Base-by-base conservation (phyloP, 2,329 filamentous ascomycete genomes). In the Biscogniauxia marginata region DNA sequence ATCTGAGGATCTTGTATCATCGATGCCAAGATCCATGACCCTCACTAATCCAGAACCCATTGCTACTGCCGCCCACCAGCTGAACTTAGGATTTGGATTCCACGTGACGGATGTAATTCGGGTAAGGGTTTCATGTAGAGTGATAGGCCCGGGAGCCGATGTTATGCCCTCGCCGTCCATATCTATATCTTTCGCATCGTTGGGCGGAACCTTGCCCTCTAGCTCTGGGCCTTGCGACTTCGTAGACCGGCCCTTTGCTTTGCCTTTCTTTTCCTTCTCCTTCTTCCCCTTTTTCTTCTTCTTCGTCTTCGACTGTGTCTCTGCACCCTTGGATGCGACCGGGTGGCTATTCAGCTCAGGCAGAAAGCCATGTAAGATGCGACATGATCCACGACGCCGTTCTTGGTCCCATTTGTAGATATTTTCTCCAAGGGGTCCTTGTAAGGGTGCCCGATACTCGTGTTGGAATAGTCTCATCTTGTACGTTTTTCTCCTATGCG, bases 11-110 rank as follows among this genome's bases (percentile, higher is more conserved):
- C 50, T 19, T 56, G 52, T 30, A n/a, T 9, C 7, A 6, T 79
- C 73, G 9, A 84, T 71, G 0, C 85, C 84, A 20, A 90, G 69
- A 66, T 90, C 86, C 76, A 88, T 83, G 19, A 90, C 76, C 58
- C 84, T 80, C 46, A 90, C 76, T 57, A 91, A 69, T 0, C 88
- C 88, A 23, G 85, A 89, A 0, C 80, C 87, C 79, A 88, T 80
- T 0, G 84, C 85, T 3, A 81, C 82, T 8, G 85, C 85, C 2
- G 84, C 85, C 86, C 87, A 89, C 62, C 81, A 86, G 11, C 85
- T 84, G 63, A 79, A 86, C n/a, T 78, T 74, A 34, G 77, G 69
- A 63, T 90, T 89, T 1, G 86, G 85, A 65, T 90, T 90, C 87
- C 87, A 90, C 44, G 80, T 79, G 21, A 88, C 74, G 1, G 79